A percentile compares a stretch with the other conserved stretches of the same genome.
Conservation (phyloP, 768 basidiomycete genomes). For the Mrakia blollopis region DNA sequence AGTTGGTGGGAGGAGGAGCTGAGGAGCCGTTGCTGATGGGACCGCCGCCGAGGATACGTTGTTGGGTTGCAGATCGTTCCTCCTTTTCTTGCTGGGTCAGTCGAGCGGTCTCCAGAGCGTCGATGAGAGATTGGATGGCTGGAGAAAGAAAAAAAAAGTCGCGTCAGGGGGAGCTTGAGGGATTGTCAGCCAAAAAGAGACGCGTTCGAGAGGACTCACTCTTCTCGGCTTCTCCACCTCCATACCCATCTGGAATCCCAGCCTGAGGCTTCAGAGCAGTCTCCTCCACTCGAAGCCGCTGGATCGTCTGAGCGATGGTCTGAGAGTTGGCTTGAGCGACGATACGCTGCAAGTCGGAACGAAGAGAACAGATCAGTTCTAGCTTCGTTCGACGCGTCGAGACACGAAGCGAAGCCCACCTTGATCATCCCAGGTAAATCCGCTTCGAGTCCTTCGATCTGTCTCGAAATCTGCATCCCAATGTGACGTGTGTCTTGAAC, state of each 20-base stretch:
- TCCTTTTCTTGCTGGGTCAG: conserved; percentile 25
- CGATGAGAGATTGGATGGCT: conserved; percentile 31
- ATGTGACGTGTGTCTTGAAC: conserved; percentile 25
- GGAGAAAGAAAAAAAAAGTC: not conserved
- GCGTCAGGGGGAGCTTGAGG: not conserved
- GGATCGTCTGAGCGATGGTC: conserved; percentile 28
- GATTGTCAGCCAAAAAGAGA: not conserved
- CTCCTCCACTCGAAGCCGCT: conserved; percentile 28
- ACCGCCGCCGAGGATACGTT: not conserved
- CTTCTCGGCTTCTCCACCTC: conserved; percentile 32
- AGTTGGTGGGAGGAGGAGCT: not conserved
- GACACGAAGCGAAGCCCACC: not conserved
- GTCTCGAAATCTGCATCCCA: conserved; percentile 19
- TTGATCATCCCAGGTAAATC: conserved; percentile 28
- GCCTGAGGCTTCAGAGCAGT: conserved; percentile 22
- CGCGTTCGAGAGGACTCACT: conserved; percentile 13
- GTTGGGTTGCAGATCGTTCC: conserved; percentile 3
- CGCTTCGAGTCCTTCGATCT: conserved; percentile 29
- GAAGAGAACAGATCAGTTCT: not conserved
- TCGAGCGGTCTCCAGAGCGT: conserved; percentile 28
- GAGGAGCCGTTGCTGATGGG: not conserved
- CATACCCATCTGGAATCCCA: conserved; percentile 18
- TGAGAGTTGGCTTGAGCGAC: conserved; percentile 17
- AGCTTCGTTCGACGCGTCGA: not conserved
- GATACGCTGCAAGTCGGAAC: not conserved